Base-by-base conservation (phyloP, 305 asterid genomes). In the Fraxinus albicans region DNA sequence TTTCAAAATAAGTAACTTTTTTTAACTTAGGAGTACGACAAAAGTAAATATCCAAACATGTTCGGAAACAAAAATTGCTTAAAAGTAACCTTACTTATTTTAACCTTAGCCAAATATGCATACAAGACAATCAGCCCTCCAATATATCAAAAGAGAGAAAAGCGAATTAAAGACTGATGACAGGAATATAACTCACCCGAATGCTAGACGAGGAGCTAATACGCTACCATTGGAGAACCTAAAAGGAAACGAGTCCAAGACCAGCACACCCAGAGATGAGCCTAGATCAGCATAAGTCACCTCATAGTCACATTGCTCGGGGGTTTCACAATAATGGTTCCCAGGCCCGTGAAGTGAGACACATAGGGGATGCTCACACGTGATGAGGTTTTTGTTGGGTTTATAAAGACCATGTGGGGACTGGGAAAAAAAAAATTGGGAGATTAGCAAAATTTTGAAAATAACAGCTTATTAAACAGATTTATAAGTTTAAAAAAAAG, bases 251-350 rank as follows among this genome's bases (percentile, higher is more conserved):
- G 58, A 21, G 79, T 96, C 99, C 76, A 83, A 90, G 75, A 94
- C 89, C 80, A 96, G 89, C 63, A 96, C 97, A 19, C 99, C 98
- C 79, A 91, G 58, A 53, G 99, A 90, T 34, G 97, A 94, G 72
- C 97, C 95, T 60, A 70, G 81, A 83, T 96, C 99, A 10, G 98
- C 99, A 88, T 96, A 96, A 77, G 82, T 89, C 82, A 96, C 85
- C 89, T 96, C 93, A 55, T 96, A 96, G 87, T 96, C 99, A 85
- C 99, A 96, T 74, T 94, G 99, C 69, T 94, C 94, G 5, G 92
- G 92, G 19, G 84, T 35, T 69, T 73, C 84, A 80, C 96, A 91
- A 3, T 81, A 55, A 76, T 74, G 76, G 77, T 78, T 79, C 1
- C 60, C 89, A 0, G 89, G 85, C 36, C 86, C 89, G 0, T 88